Percentiles rank a stretch among this genome's conserved stretches.
Conservation (phyloP, 306 rosid genomes). For the Albizia julibrissin region DNA sequence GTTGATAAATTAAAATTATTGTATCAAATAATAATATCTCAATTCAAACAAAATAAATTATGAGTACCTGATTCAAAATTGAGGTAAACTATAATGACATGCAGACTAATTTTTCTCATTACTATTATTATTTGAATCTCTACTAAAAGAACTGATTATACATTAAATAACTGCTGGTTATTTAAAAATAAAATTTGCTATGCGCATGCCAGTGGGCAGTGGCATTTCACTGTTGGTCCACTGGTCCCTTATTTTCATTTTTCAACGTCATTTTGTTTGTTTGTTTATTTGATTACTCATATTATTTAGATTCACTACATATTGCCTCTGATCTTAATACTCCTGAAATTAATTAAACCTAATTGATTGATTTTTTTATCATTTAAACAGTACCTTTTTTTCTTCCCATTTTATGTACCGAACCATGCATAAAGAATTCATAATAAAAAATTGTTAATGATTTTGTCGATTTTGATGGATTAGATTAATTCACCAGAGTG, state of each 20-base stretch:
- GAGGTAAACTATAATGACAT: no score
- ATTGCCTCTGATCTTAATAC: not conserved
- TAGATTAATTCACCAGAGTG: not conserved
- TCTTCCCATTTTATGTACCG: not conserved
- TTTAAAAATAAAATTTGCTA: not conserved
- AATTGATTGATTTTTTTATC: not conserved
- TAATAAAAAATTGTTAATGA: not conserved
- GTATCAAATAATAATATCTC: no score
- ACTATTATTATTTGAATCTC: no score
- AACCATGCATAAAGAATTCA: not conserved
- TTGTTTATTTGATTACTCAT: not conserved
- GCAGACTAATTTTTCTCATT: no score
- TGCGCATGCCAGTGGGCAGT: slow-evolving; percentile 11
- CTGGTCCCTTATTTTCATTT: not conserved
- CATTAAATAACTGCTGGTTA: not conserved
- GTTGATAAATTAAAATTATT: no score
- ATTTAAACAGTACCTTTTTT: not conserved
- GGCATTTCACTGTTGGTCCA: slow-evolving; percentile 11
- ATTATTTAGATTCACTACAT: not conserved
- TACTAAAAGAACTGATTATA: not conserved
- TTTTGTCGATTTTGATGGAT: not conserved
- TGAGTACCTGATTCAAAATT: no score
- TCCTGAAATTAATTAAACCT: not conserved
- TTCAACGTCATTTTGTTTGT: not conserved
- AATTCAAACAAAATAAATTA: no score